phyloP scores from a whole-genome alignment of 129 eudicot genomes.

The Glebionis coronaria region DNA sequence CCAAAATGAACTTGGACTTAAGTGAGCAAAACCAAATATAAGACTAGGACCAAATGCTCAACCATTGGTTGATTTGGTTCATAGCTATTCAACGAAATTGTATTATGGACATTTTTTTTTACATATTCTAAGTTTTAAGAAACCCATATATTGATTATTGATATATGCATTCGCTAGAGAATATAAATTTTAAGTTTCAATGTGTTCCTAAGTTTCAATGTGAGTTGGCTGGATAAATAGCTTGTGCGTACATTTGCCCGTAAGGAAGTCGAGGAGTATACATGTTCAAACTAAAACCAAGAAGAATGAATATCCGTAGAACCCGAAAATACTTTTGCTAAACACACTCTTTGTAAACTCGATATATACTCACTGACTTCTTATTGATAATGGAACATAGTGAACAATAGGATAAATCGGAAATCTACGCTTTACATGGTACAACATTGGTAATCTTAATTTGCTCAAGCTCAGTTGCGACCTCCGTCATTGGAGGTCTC shows the following conservation, averaged over 20 bases:
- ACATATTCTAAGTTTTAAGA: too few relatives aligned
- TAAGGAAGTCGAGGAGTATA: neutral
- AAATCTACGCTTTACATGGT: slow-evolving; percentile 16
- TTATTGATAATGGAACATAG: slow-evolving; percentile 23
- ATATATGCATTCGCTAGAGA: too few relatives aligned
- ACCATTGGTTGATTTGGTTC: too few relatives aligned
- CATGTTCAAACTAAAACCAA: slow-evolving; percentile 2
- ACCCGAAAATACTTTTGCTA: neutral
- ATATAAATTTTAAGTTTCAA: too few relatives aligned
- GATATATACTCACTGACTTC: slow-evolving; percentile 24
- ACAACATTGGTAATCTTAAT: slow-evolving; percentile 37
- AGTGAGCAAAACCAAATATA: too few relatives aligned
- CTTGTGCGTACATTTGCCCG: neutral
- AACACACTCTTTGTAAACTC: neutral
- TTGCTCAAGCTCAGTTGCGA: slow-evolving; percentile 52
- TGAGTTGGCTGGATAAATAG: neutral
- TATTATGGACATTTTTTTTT: too few relatives aligned
- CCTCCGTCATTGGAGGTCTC: slow-evolving; percentile 80
- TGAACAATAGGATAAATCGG: slow-evolving; percentile 20
- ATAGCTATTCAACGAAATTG: too few relatives aligned
- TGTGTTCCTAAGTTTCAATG: too few relatives aligned
- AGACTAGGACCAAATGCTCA: too few relatives aligned
- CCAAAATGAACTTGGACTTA: too few relatives aligned
- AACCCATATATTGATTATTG: too few relatives aligned
- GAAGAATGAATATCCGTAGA: neutral